Percentiles rank a stretch among this genome's conserved stretches.
These are phyloP conservation scores for Alternaria solani DNA, from an alignment of 2,329 filamentous ascomycete genomes.

Conservation along the genomic window DNA sequence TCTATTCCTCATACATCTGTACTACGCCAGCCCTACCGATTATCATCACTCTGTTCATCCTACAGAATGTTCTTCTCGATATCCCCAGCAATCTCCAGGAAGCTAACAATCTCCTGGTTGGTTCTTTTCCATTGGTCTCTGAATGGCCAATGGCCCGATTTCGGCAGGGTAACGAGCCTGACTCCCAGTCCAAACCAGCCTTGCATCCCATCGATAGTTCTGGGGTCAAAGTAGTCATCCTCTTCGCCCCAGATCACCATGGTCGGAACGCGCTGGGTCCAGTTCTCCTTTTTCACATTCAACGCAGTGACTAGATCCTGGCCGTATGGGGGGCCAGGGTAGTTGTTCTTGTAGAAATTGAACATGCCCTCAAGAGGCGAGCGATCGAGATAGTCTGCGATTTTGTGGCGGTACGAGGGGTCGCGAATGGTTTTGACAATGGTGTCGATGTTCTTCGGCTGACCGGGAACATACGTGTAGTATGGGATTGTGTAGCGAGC, in stretches of 20 bases:
- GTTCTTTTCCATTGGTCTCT: too few species aligned
- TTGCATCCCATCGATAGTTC: too few species aligned
- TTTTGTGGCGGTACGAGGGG: neutral
- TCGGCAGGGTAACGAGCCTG: too few species aligned
- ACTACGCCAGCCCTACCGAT: too few species aligned
- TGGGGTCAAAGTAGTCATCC: neutral
- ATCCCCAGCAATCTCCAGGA: too few species aligned
- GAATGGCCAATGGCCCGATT: too few species aligned
- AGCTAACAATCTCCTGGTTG: too few species aligned
- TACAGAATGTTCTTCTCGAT: too few species aligned
- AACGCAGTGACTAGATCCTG: too few species aligned
- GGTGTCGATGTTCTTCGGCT: neutral
- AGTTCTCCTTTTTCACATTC: neutral
- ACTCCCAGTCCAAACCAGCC: too few species aligned
- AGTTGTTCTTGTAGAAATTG: neutral
- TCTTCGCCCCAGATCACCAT: neutral
- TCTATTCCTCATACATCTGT: too few species aligned
- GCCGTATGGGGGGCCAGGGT: neutral
- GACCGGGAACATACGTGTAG: neutral
- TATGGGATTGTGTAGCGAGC: neutral
- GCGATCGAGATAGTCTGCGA: neutral
- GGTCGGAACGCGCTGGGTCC: neutral
- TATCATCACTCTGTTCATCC: too few species aligned
- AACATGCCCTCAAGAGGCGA: neutral
- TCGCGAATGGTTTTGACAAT: neutral